Base-by-base conservation (phyloP, 1,284 basidiomycete genomes). In the Ceraceosorus guamensis region DNA sequence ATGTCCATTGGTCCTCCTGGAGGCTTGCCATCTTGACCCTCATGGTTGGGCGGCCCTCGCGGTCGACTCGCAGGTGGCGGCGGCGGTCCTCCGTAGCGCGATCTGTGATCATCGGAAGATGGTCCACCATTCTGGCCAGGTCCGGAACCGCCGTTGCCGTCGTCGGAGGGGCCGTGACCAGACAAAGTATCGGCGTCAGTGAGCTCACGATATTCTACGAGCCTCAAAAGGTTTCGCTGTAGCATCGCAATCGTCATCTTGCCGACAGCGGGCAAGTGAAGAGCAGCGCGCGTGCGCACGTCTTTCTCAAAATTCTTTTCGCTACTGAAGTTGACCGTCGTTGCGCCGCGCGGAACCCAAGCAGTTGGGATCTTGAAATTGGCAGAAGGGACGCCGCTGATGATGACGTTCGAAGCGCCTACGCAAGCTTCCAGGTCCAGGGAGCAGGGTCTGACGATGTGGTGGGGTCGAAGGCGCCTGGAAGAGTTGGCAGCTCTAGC, bases 191-290 rank as follows among this genome's bases (percentile, higher is more conserved):
- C 11, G 8, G 31, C 52, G 34, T 48, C 45, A 10, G 10, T 10
- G 10, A 67, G 56, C 55, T 68, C 66, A 41, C 66, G 57, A 52
- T 68, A 68, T 58, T 68, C 64, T 43, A 68, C 65, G 16, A 68
- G 59, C 37, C 66, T 11, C 48, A 75, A 88, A 86, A 98, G 76
- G 77, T 97, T 98, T 55, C 93, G 83, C 75, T 97, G 83, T 35
- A 98, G 82, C 90, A 98, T 95, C 70, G 91, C 82, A 65, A 96
- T 95, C 1, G 93, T 98, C 61, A 93, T 89, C 79, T 95, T 95
- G 44, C 93, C 93, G 32, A 98, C 90, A 3, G 89, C 87, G 13
- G 92, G 91, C 30, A 68, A 49, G 53, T 66, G 66, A 45, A 60
- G 63, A 13, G 62, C 49, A 0, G 68, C 67, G 81, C 91, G 89